Conservation (phyloP, 1,284 basidiomycete genomes). For the Trichosporon asahii region DNA sequence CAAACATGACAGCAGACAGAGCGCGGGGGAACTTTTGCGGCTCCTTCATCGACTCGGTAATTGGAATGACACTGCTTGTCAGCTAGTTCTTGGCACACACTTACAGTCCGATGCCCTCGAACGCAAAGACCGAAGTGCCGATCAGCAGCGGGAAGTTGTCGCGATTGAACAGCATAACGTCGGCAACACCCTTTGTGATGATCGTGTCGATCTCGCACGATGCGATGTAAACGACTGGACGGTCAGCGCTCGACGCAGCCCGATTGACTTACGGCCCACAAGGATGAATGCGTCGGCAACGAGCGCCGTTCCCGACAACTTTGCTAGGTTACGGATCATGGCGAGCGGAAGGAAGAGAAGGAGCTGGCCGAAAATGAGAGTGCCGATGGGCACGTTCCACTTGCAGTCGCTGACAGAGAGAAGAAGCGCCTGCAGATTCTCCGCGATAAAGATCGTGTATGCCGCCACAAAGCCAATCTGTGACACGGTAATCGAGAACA, state of each 20-base stretch:
- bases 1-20: slow-evolving; percentile 83
- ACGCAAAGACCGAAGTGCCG: slow-evolving; percentile 96
- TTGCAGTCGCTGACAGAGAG: slow-evolving; percentile 77
- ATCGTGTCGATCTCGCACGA: slow-evolving; percentile 71
- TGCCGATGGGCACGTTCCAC: slow-evolving; percentile 65
- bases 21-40: slow-evolving; percentile 88
- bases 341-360: slow-evolving; percentile 82
- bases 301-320: slow-evolving; percentile 86
- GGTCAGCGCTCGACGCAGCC: slow-evolving; percentile 10
- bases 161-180: slow-evolving; percentile 82
- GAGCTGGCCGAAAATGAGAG: slow-evolving; percentile 79
- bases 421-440: slow-evolving; percentile 86
- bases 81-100: slow-evolving; percentile 31
- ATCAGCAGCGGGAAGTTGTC: slow-evolving; percentile 88
- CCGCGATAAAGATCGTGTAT: slow-evolving; percentile 94
- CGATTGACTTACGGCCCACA: slow-evolving; percentile 60
- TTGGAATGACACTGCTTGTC: slow-evolving; percentile 69
- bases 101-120: slow-evolving; percentile 93
- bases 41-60: slow-evolving; percentile 91
- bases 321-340: slow-evolving; percentile 83
- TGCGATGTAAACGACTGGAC: slow-evolving; percentile 73
- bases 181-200: slow-evolving; percentile 66
- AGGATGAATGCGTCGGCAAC: slow-evolving; percentile 95
- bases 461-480: slow-evolving; percentile 70
- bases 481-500: slow-evolving; percentile 81